These are phyloP conservation scores for Suhomyces prunicola DNA, from an alignment of 805 yeast species.

Conservation along the genomic window DNA sequence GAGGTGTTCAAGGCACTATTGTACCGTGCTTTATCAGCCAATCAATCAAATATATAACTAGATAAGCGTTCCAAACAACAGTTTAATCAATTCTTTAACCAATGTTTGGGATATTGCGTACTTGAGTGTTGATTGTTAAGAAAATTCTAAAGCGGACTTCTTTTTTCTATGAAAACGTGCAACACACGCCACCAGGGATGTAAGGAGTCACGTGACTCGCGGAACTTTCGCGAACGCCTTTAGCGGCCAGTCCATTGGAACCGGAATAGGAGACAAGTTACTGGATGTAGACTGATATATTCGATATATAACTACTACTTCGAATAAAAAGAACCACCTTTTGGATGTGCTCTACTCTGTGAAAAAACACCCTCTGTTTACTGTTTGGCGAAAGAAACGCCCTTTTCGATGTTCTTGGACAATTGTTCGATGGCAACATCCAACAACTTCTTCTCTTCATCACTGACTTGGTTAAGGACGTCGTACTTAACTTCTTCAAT, in stretches of 20 bases:
- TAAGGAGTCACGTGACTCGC: not conserved
- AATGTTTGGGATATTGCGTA: not conserved
- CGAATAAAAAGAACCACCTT: too few species aligned
- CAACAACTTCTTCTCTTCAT: slow-evolving; percentile 54
- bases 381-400: slow-evolving; percentile 44
- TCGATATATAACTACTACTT: slow-evolving; percentile 4
- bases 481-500: slow-evolving; percentile 53
- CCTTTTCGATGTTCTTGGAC: slow-evolving; percentile 55
- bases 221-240: not conserved
- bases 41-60: not conserved
- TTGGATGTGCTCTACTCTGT: too few species aligned
- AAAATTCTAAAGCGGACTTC: not conserved
- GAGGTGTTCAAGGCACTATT: not conserved
- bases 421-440: slow-evolving; percentile 53
- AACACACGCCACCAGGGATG: slow-evolving; percentile 1
- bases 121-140: not conserved
- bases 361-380: too few species aligned
- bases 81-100: not conserved
- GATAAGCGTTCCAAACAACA: not conserved
- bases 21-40: not conserved
- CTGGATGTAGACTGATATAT: not conserved
- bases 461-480: slow-evolving; percentile 47
- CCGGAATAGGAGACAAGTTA: not conserved
- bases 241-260: not conserved
- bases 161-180: not conserved